Evolutionary conservation across 2,329 filamentous ascomycete genomes (phyloP).

Genomic region (Monosporascus ibericus): DNA sequence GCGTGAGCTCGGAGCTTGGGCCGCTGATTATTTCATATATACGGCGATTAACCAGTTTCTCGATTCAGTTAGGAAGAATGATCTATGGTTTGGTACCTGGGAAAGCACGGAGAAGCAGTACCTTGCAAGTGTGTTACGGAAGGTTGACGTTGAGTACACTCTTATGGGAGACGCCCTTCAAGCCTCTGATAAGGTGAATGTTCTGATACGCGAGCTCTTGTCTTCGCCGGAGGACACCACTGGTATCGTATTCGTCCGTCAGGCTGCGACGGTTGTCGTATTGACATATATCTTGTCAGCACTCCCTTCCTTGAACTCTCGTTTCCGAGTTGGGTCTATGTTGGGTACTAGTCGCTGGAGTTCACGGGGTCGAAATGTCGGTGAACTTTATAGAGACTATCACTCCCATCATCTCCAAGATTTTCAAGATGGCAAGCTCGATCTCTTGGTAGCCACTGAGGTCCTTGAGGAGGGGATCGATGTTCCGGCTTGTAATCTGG

Average conservation of each 20-base stretch:
- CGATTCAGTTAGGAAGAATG: slow-evolving; percentile 17
- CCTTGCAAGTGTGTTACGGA: slow-evolving; percentile 39
- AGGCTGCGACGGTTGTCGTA: slow-evolving; percentile 55
- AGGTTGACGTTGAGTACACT: slow-evolving; percentile 24
- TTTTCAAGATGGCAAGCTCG: slow-evolving; percentile 49
- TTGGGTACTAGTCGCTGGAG: slow-evolving; percentile 44
- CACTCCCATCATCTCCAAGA: slow-evolving; percentile 34
- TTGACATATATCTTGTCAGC: slow-evolving; percentile 50
- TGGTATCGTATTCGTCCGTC: slow-evolving; percentile 63
- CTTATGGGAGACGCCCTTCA: slow-evolving; percentile 14
- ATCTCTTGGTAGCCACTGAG: slow-evolving; percentile 56
- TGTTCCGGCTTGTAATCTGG: slow-evolving; percentile 56
- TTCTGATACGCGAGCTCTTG: slow-evolving; percentile 48
- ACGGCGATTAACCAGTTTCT: slow-evolving; percentile 35
- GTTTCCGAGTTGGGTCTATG: slow-evolving; percentile 47
- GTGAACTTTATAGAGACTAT: slow-evolving; percentile 21
- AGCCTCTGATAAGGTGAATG: slow-evolving; percentile 52
- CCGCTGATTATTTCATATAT: slow-evolving; percentile 59
- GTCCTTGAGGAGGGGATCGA: slow-evolving; percentile 66
- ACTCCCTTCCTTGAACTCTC: slow-evolving; percentile 40
- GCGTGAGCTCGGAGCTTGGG: slow-evolving; percentile 60
- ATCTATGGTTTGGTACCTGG: slow-evolving; percentile 32
- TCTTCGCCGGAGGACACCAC: slow-evolving; percentile 35
- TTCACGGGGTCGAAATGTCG: slow-evolving; percentile 33
- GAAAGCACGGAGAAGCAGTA: slow-evolving; percentile 49